These are phyloP conservation scores for Cupressus sempervirens DNA, from an alignment of 75 land plant species.

Conservation along the genomic window DNA sequence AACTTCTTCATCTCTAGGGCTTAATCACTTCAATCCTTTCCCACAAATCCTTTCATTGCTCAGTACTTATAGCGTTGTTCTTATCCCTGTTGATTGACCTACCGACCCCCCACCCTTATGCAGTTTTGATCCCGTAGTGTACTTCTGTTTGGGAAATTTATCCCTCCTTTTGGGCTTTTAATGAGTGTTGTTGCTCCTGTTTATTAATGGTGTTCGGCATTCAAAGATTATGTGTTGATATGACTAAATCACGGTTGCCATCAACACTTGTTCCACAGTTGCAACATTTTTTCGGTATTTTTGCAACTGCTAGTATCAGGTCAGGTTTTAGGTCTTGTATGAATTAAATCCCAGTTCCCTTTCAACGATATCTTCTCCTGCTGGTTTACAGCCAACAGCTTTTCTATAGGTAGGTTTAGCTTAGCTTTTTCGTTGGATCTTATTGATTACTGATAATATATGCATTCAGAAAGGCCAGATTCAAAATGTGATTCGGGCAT, in stretches of 20 bases:
- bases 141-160: not conserved
- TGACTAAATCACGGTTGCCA: not conserved
- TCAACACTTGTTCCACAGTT: not conserved
- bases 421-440: not conserved
- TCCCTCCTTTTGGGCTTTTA: not conserved
- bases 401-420: not conserved
- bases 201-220: not conserved
- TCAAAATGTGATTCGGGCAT: not conserved
- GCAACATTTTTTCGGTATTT: not conserved
- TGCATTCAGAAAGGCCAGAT: not conserved
- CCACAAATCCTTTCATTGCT: not conserved
- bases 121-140: conserved; percentile 5
- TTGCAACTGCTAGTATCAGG: not conserved
- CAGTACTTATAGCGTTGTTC: conserved; percentile 6
- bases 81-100: conserved; percentile 4
- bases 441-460: not conserved
- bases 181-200: not conserved
- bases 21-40: conserved; percentile 5
- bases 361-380: not conserved
- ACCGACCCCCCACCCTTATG: not conserved
- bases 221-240: not conserved
- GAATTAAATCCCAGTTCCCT: not conserved
- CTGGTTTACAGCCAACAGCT: not conserved
- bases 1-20: conserved; percentile 6
- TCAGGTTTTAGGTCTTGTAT: not conserved